Conservation (phyloP, 2,329 filamentous ascomycete genomes). For the Penicillium sumatraense region DNA sequence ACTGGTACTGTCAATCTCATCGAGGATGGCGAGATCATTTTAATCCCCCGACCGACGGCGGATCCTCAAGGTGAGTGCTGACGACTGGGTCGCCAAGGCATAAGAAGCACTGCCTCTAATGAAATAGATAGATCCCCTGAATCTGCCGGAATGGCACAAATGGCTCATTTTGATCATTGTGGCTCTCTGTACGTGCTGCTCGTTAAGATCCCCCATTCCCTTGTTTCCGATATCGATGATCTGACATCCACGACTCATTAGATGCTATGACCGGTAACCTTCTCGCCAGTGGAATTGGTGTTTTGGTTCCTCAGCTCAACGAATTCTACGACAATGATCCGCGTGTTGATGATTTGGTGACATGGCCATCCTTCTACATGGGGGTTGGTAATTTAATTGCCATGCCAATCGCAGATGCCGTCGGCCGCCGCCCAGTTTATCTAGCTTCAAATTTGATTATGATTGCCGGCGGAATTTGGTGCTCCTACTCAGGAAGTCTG, state of each 20-base stretch:
- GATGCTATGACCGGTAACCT: not conserved
- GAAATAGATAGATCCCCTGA: constrained; percentile 20
- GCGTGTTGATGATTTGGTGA: constrained; percentile 38
- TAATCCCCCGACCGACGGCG: not conserved
- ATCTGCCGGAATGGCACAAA: constrained; percentile 25
- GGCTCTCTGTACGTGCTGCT: constrained; percentile 3
- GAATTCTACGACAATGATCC: constrained; percentile 11
- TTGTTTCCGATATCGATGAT: too few species aligned
- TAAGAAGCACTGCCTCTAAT: too few species aligned
- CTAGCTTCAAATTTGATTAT: constrained; percentile 11
- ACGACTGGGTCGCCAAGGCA: too few species aligned
- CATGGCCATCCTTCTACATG: constrained; percentile 28
- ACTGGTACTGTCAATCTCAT: not conserved
- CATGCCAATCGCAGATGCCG: constrained; percentile 13
- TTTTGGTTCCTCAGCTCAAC: constrained; percentile 11
- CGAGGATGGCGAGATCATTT: not conserved
- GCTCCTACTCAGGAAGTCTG: constrained; percentile 25
- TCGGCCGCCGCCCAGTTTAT: constrained; percentile 18
- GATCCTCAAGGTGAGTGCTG: not conserved
- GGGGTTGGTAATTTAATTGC: constrained; percentile 21
- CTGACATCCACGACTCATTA: not conserved
- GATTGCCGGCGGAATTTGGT: constrained; percentile 21
- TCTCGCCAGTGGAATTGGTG: constrained; percentile 14
- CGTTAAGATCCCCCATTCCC: too few species aligned
- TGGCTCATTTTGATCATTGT: constrained; percentile 26